phyloP scores from a whole-genome alignment of 345 rosid genomes.

The Gossypium bickii region DNA sequence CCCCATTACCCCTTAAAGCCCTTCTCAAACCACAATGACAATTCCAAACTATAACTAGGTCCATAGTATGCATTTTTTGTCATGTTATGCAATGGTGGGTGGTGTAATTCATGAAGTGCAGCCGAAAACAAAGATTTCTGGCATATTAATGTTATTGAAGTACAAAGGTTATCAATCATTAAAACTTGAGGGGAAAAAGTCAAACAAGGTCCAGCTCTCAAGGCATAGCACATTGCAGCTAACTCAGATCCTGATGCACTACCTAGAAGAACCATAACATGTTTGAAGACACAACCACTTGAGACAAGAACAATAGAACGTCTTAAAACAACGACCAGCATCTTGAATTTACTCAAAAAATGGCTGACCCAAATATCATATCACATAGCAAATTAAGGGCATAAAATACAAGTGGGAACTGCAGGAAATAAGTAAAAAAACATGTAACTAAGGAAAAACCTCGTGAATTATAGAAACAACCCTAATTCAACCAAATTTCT shows the following conservation, averaged over 20 bases:
- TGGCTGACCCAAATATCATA: background rate
- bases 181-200: background rate
- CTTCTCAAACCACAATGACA: background rate
- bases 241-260: background rate
- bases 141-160: background rate
- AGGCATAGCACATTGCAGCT: background rate
- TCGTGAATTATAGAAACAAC: background rate
- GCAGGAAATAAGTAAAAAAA: background rate
- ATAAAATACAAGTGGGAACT: background rate
- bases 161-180: background rate
- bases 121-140: background rate
- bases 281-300: background rate
- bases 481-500: constrained; percentile 26
- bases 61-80: background rate
- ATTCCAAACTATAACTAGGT: background rate
- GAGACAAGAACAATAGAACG: constrained; percentile 1
- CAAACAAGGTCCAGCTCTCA: background rate
- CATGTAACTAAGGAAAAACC: background rate
- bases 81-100: background rate
- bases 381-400: background rate
- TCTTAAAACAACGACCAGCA: background rate
- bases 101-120: background rate
- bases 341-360: background rate
- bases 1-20: background rate
- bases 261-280: background rate